These are phyloP conservation scores for Pseudogymnoascus sp. DNA, from an alignment of 2,329 filamentous ascomycete genomes.

Conservation along the genomic window DNA sequence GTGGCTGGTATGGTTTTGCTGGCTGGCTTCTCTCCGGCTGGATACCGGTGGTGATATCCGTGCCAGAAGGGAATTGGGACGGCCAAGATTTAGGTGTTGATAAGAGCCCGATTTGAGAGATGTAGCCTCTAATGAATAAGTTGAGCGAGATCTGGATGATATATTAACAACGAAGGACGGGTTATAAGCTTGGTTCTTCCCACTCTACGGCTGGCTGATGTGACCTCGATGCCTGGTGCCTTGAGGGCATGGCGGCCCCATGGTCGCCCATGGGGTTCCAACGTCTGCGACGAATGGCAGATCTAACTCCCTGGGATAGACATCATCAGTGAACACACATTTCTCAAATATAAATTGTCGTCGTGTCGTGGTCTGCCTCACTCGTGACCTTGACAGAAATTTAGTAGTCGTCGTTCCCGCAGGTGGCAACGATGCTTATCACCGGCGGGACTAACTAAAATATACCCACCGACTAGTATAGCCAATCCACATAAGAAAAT, in stretches of 20 bases:
- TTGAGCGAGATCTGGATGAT: background rate
- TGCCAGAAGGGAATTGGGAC: background rate
- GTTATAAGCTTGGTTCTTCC: background rate
- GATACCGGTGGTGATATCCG: conserved; percentile 2
- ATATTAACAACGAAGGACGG: background rate
- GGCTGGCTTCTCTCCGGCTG: background rate
- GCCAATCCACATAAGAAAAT: background rate
- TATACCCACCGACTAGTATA: background rate
- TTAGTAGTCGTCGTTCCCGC: background rate
- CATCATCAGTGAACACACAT: background rate
- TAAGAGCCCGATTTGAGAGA: background rate
- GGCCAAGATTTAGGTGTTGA: background rate
- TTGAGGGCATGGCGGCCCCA: background rate
- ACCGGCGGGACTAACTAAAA: background rate
- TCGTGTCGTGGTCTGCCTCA: background rate
- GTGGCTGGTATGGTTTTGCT: background rate
- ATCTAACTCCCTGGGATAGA: background rate
- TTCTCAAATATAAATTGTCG: background rate
- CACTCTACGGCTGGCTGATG: background rate
- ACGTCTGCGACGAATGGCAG: background rate
- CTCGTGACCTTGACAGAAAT: background rate
- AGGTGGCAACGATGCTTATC: background rate
- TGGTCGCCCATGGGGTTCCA: background rate
- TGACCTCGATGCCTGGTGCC: background rate
- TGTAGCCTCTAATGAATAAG: background rate